phyloP scores from a whole-genome alignment of 495 filamentous ascomycete genomes.

The Aspergillus mulundensis region DNA sequence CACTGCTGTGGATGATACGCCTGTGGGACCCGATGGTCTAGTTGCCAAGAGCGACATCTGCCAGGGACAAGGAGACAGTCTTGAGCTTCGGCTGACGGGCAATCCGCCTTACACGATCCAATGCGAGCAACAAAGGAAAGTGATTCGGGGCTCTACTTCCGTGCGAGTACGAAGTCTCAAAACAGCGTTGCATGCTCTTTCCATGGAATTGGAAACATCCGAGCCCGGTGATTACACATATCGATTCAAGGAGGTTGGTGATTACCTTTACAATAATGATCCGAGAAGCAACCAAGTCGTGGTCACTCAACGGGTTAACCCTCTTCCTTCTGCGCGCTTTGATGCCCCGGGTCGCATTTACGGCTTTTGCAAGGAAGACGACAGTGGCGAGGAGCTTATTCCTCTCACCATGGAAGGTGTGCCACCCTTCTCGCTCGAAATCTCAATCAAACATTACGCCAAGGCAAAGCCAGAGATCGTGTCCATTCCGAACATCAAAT shows the following conservation, averaged over 20 bases:
- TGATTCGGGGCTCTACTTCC: slow-evolving; percentile 56
- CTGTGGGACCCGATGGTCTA: slow-evolving; percentile 46
- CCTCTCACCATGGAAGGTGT: slow-evolving; percentile 76
- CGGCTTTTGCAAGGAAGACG: slow-evolving; percentile 84
- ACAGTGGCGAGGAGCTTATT: slow-evolving; percentile 75
- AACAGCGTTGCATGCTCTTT: slow-evolving; percentile 63
- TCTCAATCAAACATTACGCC: slow-evolving; percentile 87
- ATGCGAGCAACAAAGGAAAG: slow-evolving; percentile 71
- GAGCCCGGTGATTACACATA: slow-evolving; percentile 82
- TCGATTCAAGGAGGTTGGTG: slow-evolving; percentile 72
- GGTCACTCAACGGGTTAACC: slow-evolving; percentile 76
- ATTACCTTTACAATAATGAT: slow-evolving; percentile 78
- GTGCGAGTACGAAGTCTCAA: slow-evolving; percentile 62
- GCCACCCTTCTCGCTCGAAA: slow-evolving; percentile 85
- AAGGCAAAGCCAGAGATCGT: slow-evolving; percentile 75
- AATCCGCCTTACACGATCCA: slow-evolving; percentile 78
- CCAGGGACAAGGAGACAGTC: slow-evolving; percentile 85
- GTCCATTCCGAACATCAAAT: slow-evolving; percentile 68
- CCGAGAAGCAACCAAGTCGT: slow-evolving; percentile 55
- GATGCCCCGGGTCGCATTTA: slow-evolving; percentile 87
- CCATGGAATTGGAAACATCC: slow-evolving; percentile 77
- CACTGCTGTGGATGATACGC: slow-evolving; percentile 56
- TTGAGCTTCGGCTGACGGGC: slow-evolving; percentile 76
- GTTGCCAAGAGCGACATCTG: slow-evolving; percentile 77
- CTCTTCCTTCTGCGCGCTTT: slow-evolving; percentile 75